Percentiles rank a stretch among this genome's conserved stretches.
Conservation (phyloP, 2,329 filamentous ascomycete genomes). For the Byssoonygena ceratinophila region DNA sequence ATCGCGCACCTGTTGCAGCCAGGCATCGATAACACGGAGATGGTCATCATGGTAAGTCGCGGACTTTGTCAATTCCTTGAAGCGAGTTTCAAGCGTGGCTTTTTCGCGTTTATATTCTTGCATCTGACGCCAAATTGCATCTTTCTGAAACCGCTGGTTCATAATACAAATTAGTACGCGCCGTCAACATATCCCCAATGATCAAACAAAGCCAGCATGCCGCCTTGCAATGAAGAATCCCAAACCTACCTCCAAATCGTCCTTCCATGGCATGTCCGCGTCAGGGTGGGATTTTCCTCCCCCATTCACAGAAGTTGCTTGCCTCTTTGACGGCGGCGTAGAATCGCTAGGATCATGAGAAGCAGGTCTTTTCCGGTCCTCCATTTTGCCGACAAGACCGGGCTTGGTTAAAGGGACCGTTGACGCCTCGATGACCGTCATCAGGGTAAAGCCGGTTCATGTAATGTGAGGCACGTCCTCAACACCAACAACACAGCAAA, state of each 20-base stretch:
- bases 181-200: slow-evolving; percentile 26
- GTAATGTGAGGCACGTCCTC: slow-evolving; percentile 8
- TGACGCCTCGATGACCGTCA: slow-evolving; percentile 71
- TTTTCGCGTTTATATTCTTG: slow-evolving; percentile 93
- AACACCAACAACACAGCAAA: not conserved
- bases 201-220: not conserved
- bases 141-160: slow-evolving; percentile 75
- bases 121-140: slow-evolving; percentile 95
- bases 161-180: slow-evolving; percentile 24
- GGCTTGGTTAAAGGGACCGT: slow-evolving; percentile 65
- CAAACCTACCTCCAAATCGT: slow-evolving; percentile 58
- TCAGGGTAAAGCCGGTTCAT: slow-evolving; percentile 45
- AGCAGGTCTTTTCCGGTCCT: slow-evolving; percentile 96
- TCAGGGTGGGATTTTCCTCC: slow-evolving; percentile 53
- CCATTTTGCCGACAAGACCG: slow-evolving; percentile 82
- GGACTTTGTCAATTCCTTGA: slow-evolving; percentile 69
- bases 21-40: slow-evolving; percentile 76
- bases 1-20: slow-evolving; percentile 75
- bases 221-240: not conserved
- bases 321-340: slow-evolving; percentile 82
- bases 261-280: slow-evolving; percentile 59
- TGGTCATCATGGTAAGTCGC: slow-evolving; percentile 84
- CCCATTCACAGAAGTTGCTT: slow-evolving; percentile 63
- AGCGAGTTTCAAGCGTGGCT: slow-evolving; percentile 63
- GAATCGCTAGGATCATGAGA: slow-evolving; percentile 68